phyloP scores from a whole-genome alignment of 1,139 yeast species.

The Kodamaea ohmeri region DNA sequence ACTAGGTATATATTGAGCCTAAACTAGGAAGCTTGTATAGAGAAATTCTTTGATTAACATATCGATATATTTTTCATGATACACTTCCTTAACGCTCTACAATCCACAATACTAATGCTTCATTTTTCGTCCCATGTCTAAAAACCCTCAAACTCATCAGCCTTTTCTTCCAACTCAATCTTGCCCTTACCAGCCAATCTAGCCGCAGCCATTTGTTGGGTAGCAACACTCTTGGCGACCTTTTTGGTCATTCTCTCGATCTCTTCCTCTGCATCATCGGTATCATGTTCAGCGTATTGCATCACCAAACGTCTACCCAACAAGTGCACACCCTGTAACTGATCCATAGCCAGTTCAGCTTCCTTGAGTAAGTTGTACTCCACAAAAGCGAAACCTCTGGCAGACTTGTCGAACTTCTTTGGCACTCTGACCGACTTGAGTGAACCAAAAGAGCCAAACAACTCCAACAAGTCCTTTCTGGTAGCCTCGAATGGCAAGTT shows the following conservation, averaged over 20 bases:
- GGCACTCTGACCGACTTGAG: slow-evolving; percentile 94
- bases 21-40: too few relatives aligned
- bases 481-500: slow-evolving; percentile 96
- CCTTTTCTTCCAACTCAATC: slow-evolving; percentile 61
- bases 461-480: slow-evolving; percentile 83
- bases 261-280: slow-evolving; percentile 83
- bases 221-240: slow-evolving; percentile 77
- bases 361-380: slow-evolving; percentile 87
- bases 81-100: too few relatives aligned
- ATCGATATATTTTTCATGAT: too few relatives aligned
- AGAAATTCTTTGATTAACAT: too few relatives aligned
- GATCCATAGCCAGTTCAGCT: slow-evolving; percentile 94
- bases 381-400: slow-evolving; percentile 97
- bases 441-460: slow-evolving; percentile 92
- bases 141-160: slow-evolving; percentile 25
- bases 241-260: slow-evolving; percentile 86
- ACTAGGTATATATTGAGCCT: too few relatives aligned
- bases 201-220: slow-evolving; percentile 70
- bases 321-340: slow-evolving; percentile 92
- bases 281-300: slow-evolving; percentile 85
- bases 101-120: too few relatives aligned
- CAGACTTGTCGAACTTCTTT: slow-evolving; percentile 88
- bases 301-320: slow-evolving; percentile 94
- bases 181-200: slow-evolving; percentile 74
- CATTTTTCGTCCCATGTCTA: too few relatives aligned